Base-by-base conservation (phyloP, 2,329 filamentous ascomycete species). In the Xylariaceae sp. region DNA sequence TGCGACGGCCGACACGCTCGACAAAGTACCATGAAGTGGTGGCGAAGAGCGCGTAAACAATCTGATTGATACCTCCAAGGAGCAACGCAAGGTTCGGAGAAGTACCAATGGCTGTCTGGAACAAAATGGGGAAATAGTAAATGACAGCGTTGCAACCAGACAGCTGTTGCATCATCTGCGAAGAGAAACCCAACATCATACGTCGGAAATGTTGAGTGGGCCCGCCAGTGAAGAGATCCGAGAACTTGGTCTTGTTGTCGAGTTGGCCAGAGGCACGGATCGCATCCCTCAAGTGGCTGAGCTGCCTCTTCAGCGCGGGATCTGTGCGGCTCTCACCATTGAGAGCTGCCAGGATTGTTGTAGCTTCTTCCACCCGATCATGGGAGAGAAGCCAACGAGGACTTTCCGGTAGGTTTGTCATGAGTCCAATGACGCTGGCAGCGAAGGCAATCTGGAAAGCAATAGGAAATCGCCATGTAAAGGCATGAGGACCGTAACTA, bases 121-220 rank as follows among this genome's bases (percentile, higher is more conserved):
- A 87, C 1, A 88, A 75, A 3, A 84, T 83, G 0, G 84, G 83
- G 21, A 82, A 83, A 69, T 86, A 88, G 73, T 64, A 87, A 53
- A 82, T 81, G 61, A 87, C 78, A 1, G 84, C 79, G 60, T 84
- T 83, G 73, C 82, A 85, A 1, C 82, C 83, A 12, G 78, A 80
- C 12, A 86, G 73, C 64, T 88, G 85, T 68, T 87, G 85, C 78
- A 87, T 84, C 62, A 87, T 78, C 71, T 87, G 84, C 0, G 79
- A 79, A 1, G 79, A 80, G 0, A 81, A 78, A 3, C 85, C 86
- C 6, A 88, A 78, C 33, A 87, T 56, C 75, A 88, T 83, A 24
- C 86, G 80, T 4, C 86, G 81, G 71, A 87, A 81, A 65, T 88
- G 83, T 71, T 88, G 86, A 0, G 83, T 86, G 68, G 83, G 85